A percentile compares a stretch with the other conserved stretches of the same genome.
phyloP scores from a whole-genome alignment of 2,329 filamentous ascomycete species.

The Botrytis deweyae region DNA sequence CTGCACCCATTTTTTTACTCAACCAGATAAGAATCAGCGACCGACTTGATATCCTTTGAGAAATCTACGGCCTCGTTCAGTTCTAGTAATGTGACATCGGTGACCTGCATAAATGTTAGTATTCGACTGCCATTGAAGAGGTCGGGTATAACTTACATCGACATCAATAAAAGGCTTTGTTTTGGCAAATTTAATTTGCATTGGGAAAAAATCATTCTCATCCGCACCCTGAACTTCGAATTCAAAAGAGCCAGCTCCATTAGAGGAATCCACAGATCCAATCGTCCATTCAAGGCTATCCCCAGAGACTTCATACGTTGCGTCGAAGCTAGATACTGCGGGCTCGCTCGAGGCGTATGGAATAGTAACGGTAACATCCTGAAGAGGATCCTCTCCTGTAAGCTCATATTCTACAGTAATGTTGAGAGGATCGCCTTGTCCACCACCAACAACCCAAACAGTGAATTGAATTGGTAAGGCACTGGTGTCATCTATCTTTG shows the following conservation, averaged over 20 bases:
- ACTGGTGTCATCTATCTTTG: constrained; percentile 75
- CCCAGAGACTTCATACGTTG: constrained; percentile 88
- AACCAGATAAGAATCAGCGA: constrained; percentile 74
- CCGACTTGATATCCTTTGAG: constrained; percentile 76
- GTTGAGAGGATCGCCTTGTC: constrained; percentile 74
- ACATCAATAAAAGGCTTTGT: constrained; percentile 84
- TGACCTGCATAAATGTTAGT: constrained; percentile 53
- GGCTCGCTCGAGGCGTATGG: constrained; percentile 85
- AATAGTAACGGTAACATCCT: constrained; percentile 83
- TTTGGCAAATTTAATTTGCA: constrained; percentile 89
- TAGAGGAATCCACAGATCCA: constrained; percentile 79
- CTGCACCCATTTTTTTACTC: constrained; percentile 52
- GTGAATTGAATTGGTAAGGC: constrained; percentile 93
- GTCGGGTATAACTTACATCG: constrained; percentile 63
- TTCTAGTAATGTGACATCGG: constrained; percentile 67
- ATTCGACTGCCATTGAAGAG: constrained; percentile 17
- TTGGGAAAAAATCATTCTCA: constrained; percentile 97
- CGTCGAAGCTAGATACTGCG: constrained; percentile 87
- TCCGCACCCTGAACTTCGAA: constrained; percentile 87
- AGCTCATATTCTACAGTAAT: constrained; percentile 96
- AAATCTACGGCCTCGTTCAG: constrained; percentile 78
- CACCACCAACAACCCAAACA: constrained; percentile 94
- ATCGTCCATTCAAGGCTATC: constrained; percentile 94
- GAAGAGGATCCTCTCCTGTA: constrained; percentile 73
- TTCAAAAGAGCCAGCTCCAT: constrained; percentile 84